Evolutionary conservation across 306 rosid species (phyloP).

Genomic region (Mucuna pruriens): DNA sequence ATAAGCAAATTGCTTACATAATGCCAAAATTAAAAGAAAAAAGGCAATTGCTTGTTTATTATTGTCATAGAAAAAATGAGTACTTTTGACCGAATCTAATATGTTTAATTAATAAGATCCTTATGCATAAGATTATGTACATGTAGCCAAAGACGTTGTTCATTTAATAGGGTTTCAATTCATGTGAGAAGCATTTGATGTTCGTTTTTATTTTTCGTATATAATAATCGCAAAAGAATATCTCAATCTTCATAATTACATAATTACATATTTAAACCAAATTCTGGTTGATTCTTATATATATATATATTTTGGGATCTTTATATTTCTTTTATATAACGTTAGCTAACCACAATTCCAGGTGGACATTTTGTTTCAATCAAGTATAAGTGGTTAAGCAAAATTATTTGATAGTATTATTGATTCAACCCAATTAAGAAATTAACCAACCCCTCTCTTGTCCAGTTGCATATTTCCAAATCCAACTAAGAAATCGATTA

Average conservation of each 20-base stretch:
- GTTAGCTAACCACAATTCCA: background rate
- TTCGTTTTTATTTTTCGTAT: no score
- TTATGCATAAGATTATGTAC: background rate
- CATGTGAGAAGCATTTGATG: background rate
- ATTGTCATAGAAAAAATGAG: background rate
- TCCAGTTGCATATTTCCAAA: constrained; percentile 19
- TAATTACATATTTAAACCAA: no score
- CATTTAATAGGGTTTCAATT: background rate
- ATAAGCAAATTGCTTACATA: background rate
- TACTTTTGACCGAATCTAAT: background rate
- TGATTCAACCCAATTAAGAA: background rate
- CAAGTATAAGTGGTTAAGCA: background rate
- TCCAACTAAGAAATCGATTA: constrained; percentile 10
- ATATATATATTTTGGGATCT: no score
- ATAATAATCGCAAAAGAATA: no score
- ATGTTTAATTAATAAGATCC: background rate
- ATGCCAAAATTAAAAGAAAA: background rate
- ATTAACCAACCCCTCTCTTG: constrained; percentile 23
- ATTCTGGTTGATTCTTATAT: no score
- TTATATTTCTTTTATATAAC: background rate
- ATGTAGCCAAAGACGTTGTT: background rate
- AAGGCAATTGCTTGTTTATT: background rate
- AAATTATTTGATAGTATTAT: background rate
- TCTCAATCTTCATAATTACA: no score
- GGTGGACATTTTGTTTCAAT: background rate